Percentiles rank a stretch among this genome's conserved stretches.
Evolutionary conservation across 768 basidiomycete genomes (phyloP).

Genomic region (Sporobolomyces roseus): DNA sequence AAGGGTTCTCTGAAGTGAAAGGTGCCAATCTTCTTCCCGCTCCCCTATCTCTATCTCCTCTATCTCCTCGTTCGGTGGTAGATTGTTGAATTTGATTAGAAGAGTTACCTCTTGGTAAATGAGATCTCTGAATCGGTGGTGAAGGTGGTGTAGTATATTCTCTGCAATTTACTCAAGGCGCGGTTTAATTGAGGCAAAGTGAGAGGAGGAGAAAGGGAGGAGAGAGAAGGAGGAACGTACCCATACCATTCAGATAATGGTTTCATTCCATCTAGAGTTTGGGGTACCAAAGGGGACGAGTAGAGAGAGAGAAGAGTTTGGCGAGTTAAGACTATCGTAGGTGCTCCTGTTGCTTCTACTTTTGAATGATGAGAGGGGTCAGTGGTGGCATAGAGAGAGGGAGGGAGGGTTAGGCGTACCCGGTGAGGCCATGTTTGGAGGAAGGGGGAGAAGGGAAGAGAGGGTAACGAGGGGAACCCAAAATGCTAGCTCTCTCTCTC

Average conservation of each 20-base stretch:
- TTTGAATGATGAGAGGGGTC: no score
- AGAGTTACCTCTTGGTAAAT: neutral
- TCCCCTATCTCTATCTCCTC: no score
- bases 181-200: neutral
- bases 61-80: no score
- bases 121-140: constrained; percentile 7
- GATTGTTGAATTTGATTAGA: neutral
- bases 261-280: constrained; percentile 36
- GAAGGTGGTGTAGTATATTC: constrained; percentile 28
- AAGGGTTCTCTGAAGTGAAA: constrained; percentile 26
- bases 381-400: no score
- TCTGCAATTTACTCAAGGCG: constrained; percentile 8
- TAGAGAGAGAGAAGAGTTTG: constrained; percentile 25
- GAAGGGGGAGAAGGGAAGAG: neutral
- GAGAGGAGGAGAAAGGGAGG: neutral
- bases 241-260: constrained; percentile 39
- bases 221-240: constrained; percentile 1
- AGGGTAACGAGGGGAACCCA: no score
- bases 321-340: constrained; percentile 21
- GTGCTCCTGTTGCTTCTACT: no score
- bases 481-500: no score
- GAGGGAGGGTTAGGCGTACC: neutral
- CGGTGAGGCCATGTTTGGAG: neutral
- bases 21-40: constrained; percentile 5
- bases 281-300: constrained; percentile 30